phyloP scores from a whole-genome alignment of 2,329 filamentous ascomycete genomes.

The Arthrobotrys sinensis region DNA sequence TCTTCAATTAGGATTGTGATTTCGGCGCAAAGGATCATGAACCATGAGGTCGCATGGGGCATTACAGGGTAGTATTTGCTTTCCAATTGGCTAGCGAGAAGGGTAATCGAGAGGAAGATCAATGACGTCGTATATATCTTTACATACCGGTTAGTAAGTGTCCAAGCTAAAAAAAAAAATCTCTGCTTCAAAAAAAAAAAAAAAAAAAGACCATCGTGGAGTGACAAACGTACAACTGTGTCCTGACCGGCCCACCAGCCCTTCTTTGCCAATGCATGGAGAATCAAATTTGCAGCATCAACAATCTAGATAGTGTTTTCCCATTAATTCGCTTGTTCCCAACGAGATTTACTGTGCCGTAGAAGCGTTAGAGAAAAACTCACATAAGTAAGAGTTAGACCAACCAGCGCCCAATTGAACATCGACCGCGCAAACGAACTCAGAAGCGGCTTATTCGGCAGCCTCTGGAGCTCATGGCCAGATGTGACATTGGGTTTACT shows the following conservation, averaged over 20 bases:
- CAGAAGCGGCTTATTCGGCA: constrained; percentile 71
- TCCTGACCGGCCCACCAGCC: constrained; percentile 85
- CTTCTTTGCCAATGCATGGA: constrained; percentile 79
- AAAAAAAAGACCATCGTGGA: constrained; percentile 35
- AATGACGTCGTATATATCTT: constrained; percentile 68
- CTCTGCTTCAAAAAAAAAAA: constrained; percentile 52
- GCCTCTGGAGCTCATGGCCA: constrained; percentile 69
- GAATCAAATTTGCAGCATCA: constrained; percentile 80
- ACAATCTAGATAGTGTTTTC: constrained; percentile 62
- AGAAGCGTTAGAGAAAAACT: constrained; percentile 65
- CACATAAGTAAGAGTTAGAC: constrained; percentile 81
- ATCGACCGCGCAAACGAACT: constrained; percentile 78
- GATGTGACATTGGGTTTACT: constrained; percentile 64
- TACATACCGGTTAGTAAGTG: constrained; percentile 64
- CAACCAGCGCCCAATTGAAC: constrained; percentile 81
- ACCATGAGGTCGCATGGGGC: constrained; percentile 86
- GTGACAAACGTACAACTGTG: constrained; percentile 37
- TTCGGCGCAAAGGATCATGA: constrained; percentile 80
- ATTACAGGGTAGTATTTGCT: constrained; percentile 84
- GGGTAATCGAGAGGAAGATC: constrained; percentile 87
- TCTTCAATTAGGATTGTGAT: constrained; percentile 79
- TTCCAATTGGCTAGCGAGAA: constrained; percentile 85
- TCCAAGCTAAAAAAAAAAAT: constrained; percentile 13
- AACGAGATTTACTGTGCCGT: neutral
- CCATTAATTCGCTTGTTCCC: neutral